These are phyloP conservation scores for Sporothrix schenckii DNA, from an alignment of 2,329 filamentous ascomycete species.

Conservation along the genomic window DNA sequence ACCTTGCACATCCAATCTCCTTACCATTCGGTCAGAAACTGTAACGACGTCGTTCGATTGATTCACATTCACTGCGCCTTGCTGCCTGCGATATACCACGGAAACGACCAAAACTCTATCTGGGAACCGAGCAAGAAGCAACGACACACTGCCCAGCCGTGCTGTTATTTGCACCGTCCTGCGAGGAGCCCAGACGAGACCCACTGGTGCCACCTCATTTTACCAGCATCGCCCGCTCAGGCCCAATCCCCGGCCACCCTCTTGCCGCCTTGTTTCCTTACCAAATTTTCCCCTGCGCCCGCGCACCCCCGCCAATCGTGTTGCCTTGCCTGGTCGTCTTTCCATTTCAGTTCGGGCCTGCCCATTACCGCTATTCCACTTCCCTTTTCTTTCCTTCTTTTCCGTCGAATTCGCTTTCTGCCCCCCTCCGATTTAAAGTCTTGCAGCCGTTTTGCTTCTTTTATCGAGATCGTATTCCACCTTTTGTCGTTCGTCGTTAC, in stretches of 20 bases:
- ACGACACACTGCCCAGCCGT: slow-evolving; percentile 3
- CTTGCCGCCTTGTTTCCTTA: slow-evolving; percentile 16
- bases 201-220: slow-evolving; percentile 28
- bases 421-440: not conserved
- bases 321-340: slow-evolving; percentile 11
- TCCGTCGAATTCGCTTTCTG: not conserved
- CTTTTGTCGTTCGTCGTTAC: not conserved
- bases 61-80: slow-evolving; percentile 18
- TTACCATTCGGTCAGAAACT: slow-evolving; percentile 1
- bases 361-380: not conserved
- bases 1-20: not conserved
- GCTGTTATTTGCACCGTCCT: slow-evolving; percentile 4
- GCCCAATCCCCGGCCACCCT: slow-evolving; percentile 19
- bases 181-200: slow-evolving; percentile 16
- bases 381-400: slow-evolving; percentile 14
- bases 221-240: slow-evolving; percentile 25
- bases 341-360: slow-evolving; percentile 36
- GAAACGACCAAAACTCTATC: not conserved
- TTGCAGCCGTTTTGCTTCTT: slow-evolving; percentile 17
- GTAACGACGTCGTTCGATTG: slow-evolving; percentile 10
- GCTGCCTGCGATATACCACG: not conserved
- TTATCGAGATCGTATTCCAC: slow-evolving; percentile 6
- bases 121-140: not conserved
- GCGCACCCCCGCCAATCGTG: slow-evolving; percentile 12
- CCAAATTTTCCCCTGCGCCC: not conserved